phyloP scores from a whole-genome alignment of 176 grass and related monocot species.

The Oryza punctata region DNA sequence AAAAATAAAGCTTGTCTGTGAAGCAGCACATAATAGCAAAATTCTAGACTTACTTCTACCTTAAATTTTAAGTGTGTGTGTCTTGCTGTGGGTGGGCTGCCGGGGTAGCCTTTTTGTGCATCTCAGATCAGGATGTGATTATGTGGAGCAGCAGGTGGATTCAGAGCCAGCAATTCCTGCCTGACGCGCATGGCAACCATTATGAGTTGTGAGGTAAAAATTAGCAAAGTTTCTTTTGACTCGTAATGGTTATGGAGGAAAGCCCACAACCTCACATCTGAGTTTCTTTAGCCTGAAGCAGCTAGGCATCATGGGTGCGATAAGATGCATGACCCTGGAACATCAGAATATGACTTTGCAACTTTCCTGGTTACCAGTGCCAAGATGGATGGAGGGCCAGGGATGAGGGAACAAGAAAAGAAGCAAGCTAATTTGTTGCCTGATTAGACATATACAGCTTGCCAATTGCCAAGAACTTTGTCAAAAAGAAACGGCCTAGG shows the following conservation, averaged over 20 bases:
- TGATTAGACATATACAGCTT: conserved; percentile 38
- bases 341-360: conserved; percentile 31
- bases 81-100: background rate
- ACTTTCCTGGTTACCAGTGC: conserved; percentile 66
- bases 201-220: conserved; percentile 33
- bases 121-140: background rate
- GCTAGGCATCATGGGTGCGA: conserved; percentile 53
- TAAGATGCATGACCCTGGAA: conserved; percentile 23
- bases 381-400: conserved; percentile 41
- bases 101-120: background rate
- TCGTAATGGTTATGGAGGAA: conserved; percentile 16
- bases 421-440: conserved; percentile 36
- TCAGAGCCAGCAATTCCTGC: conserved; percentile 13
- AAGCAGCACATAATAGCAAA: background rate
- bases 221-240: conserved; percentile 36
- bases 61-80: background rate
- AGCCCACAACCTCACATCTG: conserved; percentile 22
- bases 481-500: conserved; percentile 46
- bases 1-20: background rate
- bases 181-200: conserved; percentile 33
- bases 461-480: conserved; percentile 41
- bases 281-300: conserved; percentile 51
- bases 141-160: conserved; percentile 22
- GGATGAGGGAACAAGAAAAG: conserved; percentile 32
- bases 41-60: background rate